Base-by-base conservation (phyloP, 2,329 filamentous ascomycete species). In the Colletotrichum kahawae region DNA sequence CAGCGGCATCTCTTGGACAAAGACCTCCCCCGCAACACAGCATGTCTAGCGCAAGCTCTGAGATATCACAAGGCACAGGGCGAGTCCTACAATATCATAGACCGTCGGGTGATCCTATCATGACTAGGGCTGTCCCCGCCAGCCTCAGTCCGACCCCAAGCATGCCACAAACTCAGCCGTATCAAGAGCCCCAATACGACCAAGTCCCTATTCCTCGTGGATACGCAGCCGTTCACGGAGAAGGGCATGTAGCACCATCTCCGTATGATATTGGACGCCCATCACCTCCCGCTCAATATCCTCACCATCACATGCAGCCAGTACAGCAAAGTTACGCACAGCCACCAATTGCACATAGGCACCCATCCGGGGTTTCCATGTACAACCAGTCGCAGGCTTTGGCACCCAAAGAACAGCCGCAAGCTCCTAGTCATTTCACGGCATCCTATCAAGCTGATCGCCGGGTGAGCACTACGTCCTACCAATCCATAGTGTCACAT, bases 141-240 rank as follows among this genome's bases (percentile, higher is more conserved):
- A 21, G 27, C 5, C 34, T 38, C 34, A 48, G 38, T 27, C 59
- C 54, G 16, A 38, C 34, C 29, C 24, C 51, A 43, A 16, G n/a
- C 36, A 36, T 29, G 43, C 51, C 65, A 36, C 43, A 54, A 18
- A 16, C 10, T 43, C 70, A 64, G 59, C 67, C 21, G 43, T 74
- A 65, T 34, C 64, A 33, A 31, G 84, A 85, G 60, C 84, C 81
- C 14, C 80, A 80, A 33, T 87, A 87, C 48, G 83, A 78, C 4
- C 78, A 79, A 14, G 83, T 87, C 2, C 83, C 85, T 2, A 85
- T 86, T 43, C 85, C 85, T 1, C 77, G 75, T 31, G 80, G 81
- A 14, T 87, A 87, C 59, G 71, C 76, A 8, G 77, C 82, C 16
- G 84, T 85, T 6, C 83, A 84, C 62, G 84, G 82, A 33, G 84